Base-by-base conservation (phyloP, 176 grass and related monocot species). In the Carex pumila region DNA sequence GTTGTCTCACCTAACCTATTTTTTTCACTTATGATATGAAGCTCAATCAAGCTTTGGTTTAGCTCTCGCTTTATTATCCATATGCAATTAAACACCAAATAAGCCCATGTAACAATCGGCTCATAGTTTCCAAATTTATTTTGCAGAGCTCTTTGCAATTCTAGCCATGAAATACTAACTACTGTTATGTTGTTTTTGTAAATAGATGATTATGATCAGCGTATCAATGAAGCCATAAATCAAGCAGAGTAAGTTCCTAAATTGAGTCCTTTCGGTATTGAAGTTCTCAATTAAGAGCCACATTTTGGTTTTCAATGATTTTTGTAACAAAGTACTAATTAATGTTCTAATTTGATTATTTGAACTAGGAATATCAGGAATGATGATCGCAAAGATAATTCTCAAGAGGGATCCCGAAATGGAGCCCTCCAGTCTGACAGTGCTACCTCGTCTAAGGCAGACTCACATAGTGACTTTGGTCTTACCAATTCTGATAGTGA, bases 171-270 rank as follows among this genome's bases (percentile, higher is more conserved):
- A 1, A 13, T 71, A 61, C 13, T 85, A 22, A 32, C 10, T 66
- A 29, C 82, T 85, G 65, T 84, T 21, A 37, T 29, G 70, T 83
- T 81, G 4, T 76, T 37, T 76, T 90, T 34, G 61, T 64, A 89
- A 79, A 62, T 14, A 98, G 95, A 89, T 90, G 92, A 92, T 79
- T 98, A 88, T 81, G 95, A 98, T 80, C 89, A 87, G 72, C 89
- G 86, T 18, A 98, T 98, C 79, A 74, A 88, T 50, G 95, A 94
- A 84, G 95, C 95, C 7, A 94, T 94, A 86, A 89, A 86, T 85
- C 81, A 58, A 57, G 18, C 83, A 87, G 87, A 60, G 95, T 94
- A 91, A 97, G 94, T 43, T 71, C 2, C 67, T 43, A 71, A 34
- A n/a, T 45, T 45, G 19, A 61, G 37, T 71, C 15, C 67, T 71